phyloP scores from a whole-genome alignment of 495 filamentous ascomycete species.

The Penicillium dipodomyicola region DNA sequence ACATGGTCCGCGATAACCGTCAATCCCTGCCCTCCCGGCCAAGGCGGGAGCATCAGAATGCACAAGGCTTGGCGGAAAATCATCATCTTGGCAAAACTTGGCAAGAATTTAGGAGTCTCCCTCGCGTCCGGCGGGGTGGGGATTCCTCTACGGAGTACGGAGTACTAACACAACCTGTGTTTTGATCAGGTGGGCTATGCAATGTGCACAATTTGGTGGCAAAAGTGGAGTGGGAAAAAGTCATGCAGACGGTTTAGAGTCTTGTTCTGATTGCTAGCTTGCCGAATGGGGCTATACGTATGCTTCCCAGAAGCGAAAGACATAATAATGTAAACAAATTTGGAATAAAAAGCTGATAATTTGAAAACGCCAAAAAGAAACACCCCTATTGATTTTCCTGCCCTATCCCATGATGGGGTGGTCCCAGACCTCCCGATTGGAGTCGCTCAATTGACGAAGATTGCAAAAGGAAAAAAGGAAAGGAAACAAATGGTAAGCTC shows the following conservation, averaged over 20 bases:
- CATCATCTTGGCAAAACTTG: conserved; percentile 34
- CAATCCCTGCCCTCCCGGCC: conserved; percentile 21
- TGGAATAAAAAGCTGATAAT: conserved; percentile 11
- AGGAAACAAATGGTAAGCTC: neutral
- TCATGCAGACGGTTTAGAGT: conserved; percentile 2
- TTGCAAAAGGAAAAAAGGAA: conserved; percentile 9
- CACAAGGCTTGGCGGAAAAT: conserved; percentile 39
- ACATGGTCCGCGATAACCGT: conserved; percentile 16
- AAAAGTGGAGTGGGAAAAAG: neutral
- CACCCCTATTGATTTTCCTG: conserved; percentile 11
- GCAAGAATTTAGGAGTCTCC: conserved; percentile 32
- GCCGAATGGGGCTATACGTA: conserved; percentile 10
- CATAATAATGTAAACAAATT: conserved; percentile 5
- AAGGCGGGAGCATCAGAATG: conserved; percentile 36
- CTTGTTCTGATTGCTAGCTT: conserved; percentile 15
- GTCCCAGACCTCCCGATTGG: conserved; percentile 2
- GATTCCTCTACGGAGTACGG: conserved; percentile 4
- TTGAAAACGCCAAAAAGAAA: conserved; percentile 22
- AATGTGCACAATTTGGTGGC: neutral
- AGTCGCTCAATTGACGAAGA: conserved; percentile 12
- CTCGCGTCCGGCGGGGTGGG: conserved; percentile 20
- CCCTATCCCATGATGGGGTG: neutral
- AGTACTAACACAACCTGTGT: neutral
- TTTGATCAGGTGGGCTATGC: conserved; percentile 13
- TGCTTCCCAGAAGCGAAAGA: conserved; percentile 13